phyloP scores from a whole-genome alignment of 768 basidiomycete species.

The Kwoniella dejecticola region DNA sequence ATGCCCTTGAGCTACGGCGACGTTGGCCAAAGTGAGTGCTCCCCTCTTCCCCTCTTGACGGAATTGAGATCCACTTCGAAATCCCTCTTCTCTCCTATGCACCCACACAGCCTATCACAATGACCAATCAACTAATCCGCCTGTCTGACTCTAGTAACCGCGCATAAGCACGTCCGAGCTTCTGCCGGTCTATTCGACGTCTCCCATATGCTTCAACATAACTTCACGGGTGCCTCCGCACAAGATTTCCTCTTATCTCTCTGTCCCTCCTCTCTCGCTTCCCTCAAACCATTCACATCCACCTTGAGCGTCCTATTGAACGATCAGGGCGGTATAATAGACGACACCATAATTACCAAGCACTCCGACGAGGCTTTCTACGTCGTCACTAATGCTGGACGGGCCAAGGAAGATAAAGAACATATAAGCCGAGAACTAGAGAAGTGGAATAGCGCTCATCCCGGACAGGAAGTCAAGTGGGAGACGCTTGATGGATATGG shows the following conservation, averaged over 20 bases:
- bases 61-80: too few relatives aligned
- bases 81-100: neutral
- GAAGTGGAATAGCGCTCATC: constrained; percentile 70
- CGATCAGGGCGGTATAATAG: constrained; percentile 87
- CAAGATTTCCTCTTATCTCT: constrained; percentile 84
- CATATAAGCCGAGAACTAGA: constrained; percentile 71
- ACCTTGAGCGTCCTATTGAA: constrained; percentile 89
- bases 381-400: constrained; percentile 93
- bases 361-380: constrained; percentile 77
- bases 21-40: constrained; percentile 70
- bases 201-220: constrained; percentile 92
- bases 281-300: constrained; percentile 71
- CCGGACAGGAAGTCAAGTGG: constrained; percentile 69
- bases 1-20: constrained; percentile 90
- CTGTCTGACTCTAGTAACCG: constrained; percentile 67
- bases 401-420: constrained; percentile 74
- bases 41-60: neutral
- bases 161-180: constrained; percentile 83
- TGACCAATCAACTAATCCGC: neutral
- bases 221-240: constrained; percentile 77
- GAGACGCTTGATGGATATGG: constrained; percentile 83
- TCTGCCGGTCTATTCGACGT: constrained; percentile 91
- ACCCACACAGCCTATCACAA: neutral
- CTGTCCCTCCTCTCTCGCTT: constrained; percentile 75
- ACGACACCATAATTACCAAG: constrained; percentile 78